Base-by-base conservation (phyloP, 169 alveolate species). In the Cryptosporidium muris region DNA sequence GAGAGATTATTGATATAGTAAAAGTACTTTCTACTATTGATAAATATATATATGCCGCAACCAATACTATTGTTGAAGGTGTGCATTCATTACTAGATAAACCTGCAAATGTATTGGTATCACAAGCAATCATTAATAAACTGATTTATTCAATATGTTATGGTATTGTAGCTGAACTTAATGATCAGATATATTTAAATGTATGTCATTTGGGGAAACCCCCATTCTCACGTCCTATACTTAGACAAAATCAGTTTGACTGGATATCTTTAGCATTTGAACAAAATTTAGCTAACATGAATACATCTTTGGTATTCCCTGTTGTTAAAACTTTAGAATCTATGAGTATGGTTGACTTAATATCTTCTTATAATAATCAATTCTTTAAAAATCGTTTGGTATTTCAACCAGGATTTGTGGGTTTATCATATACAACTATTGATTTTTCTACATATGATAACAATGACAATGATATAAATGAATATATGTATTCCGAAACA, bases 341-440 rank as follows among this genome's bases (percentile, higher is more conserved):
- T 25, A 25, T 25, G 25, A 25, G 0, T 25, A 25, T 25, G 25
- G 25, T 25, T 25, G 0, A 25, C 25, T 25, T 25, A 25, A 25
- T 25, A 25, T 25, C 25, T 25, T 25, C 25, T 25, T 25, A 25
- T 25, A 25, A 25, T 25, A 25, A 25, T 25, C 25, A 25, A 25
- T 25, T 25, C 25, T 25, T 25, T 25, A 25, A 25, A 25, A 25
- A 25, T 25, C 43, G 64, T 36, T 56, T 68, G 11, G 42, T 74
- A 1, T 74, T 74, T 54, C 85, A 74, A 51, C 85, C 85, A 7
- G 54, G 60, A n/a, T 74, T 74, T 47, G 16, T 60, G 40, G 85
- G 85, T 25, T 45, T 38, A 6, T 49, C 56, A 2, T 74, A 74
- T 74, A 54, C 45, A n/a, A 54, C 67, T 40, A 16, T 58, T 34